Percentiles rank a stretch among this genome's conserved stretches.
Evolutionary conservation across 2,329 filamentous ascomycete species (phyloP).

Genomic region (Claviceps sp.): DNA sequence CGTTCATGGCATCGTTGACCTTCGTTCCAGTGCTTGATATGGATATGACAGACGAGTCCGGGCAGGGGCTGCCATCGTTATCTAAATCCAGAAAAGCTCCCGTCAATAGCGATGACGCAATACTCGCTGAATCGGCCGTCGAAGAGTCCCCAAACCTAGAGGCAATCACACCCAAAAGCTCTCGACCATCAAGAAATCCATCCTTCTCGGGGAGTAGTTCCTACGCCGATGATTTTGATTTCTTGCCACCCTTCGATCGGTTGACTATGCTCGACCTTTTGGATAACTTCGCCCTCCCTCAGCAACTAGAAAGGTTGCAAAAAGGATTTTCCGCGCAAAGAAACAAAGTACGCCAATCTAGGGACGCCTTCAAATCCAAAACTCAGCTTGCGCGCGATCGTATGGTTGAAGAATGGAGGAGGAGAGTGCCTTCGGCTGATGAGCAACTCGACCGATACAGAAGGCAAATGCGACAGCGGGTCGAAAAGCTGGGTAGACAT

Average conservation of each 20-base stretch:
- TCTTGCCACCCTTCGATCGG: conserved; percentile 76
- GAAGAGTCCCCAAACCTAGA: conserved; percentile 39
- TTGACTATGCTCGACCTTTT: conserved; percentile 86
- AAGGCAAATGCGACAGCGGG: conserved; percentile 71
- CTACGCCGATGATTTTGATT: conserved; percentile 82
- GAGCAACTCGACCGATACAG: conserved; percentile 88
- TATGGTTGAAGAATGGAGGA: conserved; percentile 86
- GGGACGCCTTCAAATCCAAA: conserved; percentile 64
- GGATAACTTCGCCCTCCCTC: conserved; percentile 82
- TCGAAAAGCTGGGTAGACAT: conserved; percentile 71
- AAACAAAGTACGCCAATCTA: conserved; percentile 70
- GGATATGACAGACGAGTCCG: conserved; percentile 2
- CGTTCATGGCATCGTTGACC: background rate
- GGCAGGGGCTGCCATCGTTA: background rate
- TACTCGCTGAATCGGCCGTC: conserved; percentile 29
- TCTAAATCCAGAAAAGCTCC: conserved; percentile 24
- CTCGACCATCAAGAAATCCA: conserved; percentile 56
- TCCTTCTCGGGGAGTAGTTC: conserved; percentile 76
- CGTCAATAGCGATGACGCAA: conserved; percentile 27
- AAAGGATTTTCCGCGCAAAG: conserved; percentile 70
- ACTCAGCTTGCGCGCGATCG: conserved; percentile 71
- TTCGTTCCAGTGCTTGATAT: background rate
- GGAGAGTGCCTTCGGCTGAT: conserved; percentile 71
- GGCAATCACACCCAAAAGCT: conserved; percentile 32
- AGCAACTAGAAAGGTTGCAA: conserved; percentile 84